Evolutionary conservation across 1,284 basidiomycete genomes (phyloP).

Genomic region (Microbotryum saponariae): DNA sequence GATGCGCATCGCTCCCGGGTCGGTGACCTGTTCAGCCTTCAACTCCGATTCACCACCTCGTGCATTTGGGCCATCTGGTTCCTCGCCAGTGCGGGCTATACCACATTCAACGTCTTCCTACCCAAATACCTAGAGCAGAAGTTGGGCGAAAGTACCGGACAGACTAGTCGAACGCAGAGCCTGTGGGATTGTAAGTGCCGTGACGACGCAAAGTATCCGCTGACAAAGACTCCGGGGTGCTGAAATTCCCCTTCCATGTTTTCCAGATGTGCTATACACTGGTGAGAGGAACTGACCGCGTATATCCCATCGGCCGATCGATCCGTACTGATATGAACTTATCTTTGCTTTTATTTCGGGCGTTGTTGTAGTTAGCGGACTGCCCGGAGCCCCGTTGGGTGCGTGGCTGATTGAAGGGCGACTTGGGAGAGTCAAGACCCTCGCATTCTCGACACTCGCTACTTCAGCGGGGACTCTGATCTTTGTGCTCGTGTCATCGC

Average conservation of each 20-base stretch:
- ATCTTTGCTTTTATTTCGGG: constrained; percentile 2
- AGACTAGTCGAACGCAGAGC: constrained; percentile 21
- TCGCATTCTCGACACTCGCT: constrained; percentile 71
- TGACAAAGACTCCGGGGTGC: constrained; percentile 52
- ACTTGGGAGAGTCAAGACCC: constrained; percentile 65
- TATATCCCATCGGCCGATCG: neutral
- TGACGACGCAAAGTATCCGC: constrained; percentile 76
- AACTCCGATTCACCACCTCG: no score
- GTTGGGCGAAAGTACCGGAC: constrained; percentile 36
- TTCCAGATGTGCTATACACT: constrained; percentile 26
- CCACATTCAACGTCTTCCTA: constrained; percentile 92
- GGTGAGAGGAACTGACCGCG: neutral
- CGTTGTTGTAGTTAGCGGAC: neutral
- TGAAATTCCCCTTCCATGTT: neutral
- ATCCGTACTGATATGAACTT: no score
- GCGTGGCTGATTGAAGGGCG: constrained; percentile 76
- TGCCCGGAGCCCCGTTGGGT: constrained; percentile 55
- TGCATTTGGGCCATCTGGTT: constrained; percentile 71
- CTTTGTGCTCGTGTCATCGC: constrained; percentile 59
- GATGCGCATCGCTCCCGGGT: constrained; percentile 65
- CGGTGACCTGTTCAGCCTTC: constrained; percentile 62
- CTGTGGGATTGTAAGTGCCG: constrained; percentile 53
- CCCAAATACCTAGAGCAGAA: constrained; percentile 74
- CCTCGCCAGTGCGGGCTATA: constrained; percentile 39
- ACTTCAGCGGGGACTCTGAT: constrained; percentile 69